Conservation (phyloP, 495 filamentous ascomycete genomes). For the Talaromyces ruber region DNA sequence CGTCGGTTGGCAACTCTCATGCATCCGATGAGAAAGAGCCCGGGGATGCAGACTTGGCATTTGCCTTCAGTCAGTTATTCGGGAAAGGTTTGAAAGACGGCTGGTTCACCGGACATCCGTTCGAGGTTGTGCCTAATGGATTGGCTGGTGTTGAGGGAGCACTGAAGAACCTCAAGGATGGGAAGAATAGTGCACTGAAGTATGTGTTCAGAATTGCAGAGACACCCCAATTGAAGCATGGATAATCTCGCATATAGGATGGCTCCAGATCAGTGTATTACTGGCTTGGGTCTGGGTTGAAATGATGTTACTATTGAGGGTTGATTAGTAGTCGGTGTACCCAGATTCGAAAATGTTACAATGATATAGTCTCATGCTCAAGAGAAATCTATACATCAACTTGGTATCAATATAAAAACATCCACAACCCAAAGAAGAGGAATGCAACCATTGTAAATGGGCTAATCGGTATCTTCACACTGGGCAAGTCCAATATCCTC, state of each 20-base stretch:
- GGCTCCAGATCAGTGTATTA: not conserved
- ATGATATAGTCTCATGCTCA: not conserved
- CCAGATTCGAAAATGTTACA: not conserved
- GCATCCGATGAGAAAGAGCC: not conserved
- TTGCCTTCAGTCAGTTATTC: constrained; percentile 40
- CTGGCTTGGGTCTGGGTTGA: not conserved
- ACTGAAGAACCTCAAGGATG: constrained; percentile 46
- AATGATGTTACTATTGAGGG: not conserved
- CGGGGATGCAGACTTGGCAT: constrained; percentile 47
- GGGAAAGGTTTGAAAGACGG: constrained; percentile 44
- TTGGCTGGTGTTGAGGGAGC: constrained; percentile 47
- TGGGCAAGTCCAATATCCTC: constrained; percentile 38
- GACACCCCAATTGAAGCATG: constrained; percentile 47
- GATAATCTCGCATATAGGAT: not conserved
- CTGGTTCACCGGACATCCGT: constrained; percentile 54
- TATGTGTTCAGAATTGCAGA: constrained; percentile 63
- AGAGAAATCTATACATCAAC: not conserved
- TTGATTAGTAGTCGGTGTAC: not conserved
- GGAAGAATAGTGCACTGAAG: constrained; percentile 59
- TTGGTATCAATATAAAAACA: not conserved
- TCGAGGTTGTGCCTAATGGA: constrained; percentile 52
- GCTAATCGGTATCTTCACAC: not conserved
- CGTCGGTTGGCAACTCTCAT: not conserved
- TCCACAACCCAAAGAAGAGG: not conserved
- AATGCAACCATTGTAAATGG: not conserved